Evolutionary conservation across 345 rosid species (phyloP), one percentile per base, ranked within the genome.

Genomic region (Aquilaria malaccensis): DNA sequence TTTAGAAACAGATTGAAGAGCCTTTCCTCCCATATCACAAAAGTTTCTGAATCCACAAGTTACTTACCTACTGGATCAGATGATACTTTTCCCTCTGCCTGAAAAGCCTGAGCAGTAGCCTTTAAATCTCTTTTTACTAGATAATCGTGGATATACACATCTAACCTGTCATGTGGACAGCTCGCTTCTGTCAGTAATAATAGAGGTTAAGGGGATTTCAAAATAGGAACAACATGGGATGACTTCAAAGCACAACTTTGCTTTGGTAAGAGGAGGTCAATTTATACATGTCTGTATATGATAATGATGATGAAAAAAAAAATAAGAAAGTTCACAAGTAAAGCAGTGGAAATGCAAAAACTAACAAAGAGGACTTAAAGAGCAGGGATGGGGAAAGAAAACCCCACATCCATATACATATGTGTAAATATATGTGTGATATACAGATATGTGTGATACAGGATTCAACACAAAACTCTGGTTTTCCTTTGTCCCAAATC

Each of bases 101-200:
- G 83, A 70, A 81, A 84, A 60, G 77, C 78, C 65, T 75, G 70
- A 0, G 86, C 89, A 45, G 89, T 67, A 66, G 74, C 74, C 65
- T 81, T 74, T 14, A 84, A 62, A 60, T 84, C 77, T 45, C 83
- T 81, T 72, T 81, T 84, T 43, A 81, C 57, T 53, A 84, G 79
- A 67, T 86, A 86, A 68, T 86, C 89, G 64, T 80, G 70, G 51
- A 84, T 80, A 56, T 86, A 86, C 22, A 82, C 79, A 65, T 86
- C 89, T 78, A 86, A 77, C 89, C 94, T 86, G 77, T 60, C 11
- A 33, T 51, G 48, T 46, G 43, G 43, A 37, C 43, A 37, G 43
- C 3, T 37, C 22, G 22, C 43, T 37, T 37, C 7, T 37, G 7
- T 37, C 43, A 37, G 43, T 7, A 37, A 37, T 37, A 7, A 37